These are phyloP conservation scores for Elongisporangium senticosum DNA, from an alignment of 352 stramenopile genomes.

Conservation along the genomic window DNA sequence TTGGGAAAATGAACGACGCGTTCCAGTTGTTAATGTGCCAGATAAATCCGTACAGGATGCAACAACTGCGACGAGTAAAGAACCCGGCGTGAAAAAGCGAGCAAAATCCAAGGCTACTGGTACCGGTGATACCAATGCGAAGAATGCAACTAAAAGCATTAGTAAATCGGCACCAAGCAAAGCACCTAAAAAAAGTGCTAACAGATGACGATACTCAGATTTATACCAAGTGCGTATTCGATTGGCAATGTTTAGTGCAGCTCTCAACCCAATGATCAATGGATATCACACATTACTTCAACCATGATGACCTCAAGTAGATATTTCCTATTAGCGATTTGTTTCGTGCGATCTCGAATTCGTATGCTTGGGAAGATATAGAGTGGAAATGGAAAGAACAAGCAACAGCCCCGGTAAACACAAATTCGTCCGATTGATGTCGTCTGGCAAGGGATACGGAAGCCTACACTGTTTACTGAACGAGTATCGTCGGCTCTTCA, in stretches of 20 bases:
- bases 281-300: too few relatives aligned
- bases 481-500: neutral
- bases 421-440: too few relatives aligned
- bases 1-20: constrained; percentile 56
- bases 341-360: too few relatives aligned
- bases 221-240: too few relatives aligned
- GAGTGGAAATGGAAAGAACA: too few relatives aligned
- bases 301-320: too few relatives aligned
- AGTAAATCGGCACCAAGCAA: constrained; percentile 9
- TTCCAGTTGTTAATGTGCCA: neutral
- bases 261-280: too few relatives aligned
- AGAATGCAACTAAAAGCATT: constrained; percentile 14
- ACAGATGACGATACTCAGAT: neutral
- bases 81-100: constrained; percentile 7
- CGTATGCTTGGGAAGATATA: too few relatives aligned
- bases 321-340: too few relatives aligned
- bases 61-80: neutral
- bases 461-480: neutral
- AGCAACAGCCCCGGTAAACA: too few relatives aligned
- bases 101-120: neutral
- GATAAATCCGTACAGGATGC: constrained; percentile 4
- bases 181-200: neutral
- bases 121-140: constrained; percentile 10
- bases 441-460: neutral
- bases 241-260: too few relatives aligned